A percentile compares a stretch with the other conserved stretches of the same genome.
phyloP scores from a whole-genome alignment of 169 alveolate genomes.

The Cryptosporidium sp. region DNA sequence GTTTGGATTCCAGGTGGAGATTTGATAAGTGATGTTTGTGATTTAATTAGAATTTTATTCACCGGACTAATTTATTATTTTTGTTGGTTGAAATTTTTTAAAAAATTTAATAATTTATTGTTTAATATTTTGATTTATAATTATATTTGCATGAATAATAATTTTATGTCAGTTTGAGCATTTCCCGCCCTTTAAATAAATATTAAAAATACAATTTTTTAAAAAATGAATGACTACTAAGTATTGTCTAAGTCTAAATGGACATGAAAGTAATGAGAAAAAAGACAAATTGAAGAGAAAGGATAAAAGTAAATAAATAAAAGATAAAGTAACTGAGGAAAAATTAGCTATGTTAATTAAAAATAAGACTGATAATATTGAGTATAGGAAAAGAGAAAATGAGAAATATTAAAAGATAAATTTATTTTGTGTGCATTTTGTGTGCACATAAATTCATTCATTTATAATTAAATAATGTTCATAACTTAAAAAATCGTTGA shows the following conservation, averaged over 20 bases:
- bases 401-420: too few relatives aligned
- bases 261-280: background rate
- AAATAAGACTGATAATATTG: background rate
- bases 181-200: constrained; percentile 3
- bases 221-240: background rate
- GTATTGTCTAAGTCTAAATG: constrained; percentile 16
- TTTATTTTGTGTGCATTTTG: background rate
- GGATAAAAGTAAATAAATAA: background rate
- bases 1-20: too few relatives aligned
- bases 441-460: background rate
- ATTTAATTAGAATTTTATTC: too few relatives aligned
- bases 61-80: background rate
- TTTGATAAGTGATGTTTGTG: background rate
- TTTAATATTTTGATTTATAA: background rate
- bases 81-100: too few relatives aligned
- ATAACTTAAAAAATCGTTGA: too few relatives aligned
- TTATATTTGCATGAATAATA: background rate
- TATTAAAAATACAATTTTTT: background rate
- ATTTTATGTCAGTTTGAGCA: background rate
- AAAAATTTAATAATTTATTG: too few relatives aligned
- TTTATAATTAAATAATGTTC: too few relatives aligned
- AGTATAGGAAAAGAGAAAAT: too few relatives aligned
- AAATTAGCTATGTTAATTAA: too few relatives aligned
- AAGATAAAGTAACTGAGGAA: background rate
- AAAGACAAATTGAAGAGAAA: background rate